Base-by-base conservation (phyloP, 495 filamentous ascomycete species). In the Acidomyces sp. region DNA sequence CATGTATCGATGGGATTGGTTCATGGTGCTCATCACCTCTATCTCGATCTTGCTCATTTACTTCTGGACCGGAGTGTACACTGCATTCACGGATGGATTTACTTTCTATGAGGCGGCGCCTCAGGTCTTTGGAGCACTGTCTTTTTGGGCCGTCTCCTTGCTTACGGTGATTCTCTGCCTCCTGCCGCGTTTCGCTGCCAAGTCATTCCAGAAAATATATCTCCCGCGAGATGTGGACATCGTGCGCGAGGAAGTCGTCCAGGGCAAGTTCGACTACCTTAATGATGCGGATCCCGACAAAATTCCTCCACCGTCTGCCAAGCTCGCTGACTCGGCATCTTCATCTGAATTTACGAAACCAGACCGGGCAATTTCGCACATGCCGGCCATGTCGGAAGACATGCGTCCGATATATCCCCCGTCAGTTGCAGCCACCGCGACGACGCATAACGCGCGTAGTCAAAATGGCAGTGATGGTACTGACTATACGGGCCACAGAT, bases 1-100 rank as follows among this genome's bases (percentile, higher is more conserved):
- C 59, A 87, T 82, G 4, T 96, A 90, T 59, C 70, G 86, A 42
- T 96, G 92, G 92, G 92, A 99, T 59, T 96, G 88, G 88, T 66
- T 96, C 52, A 84, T 87, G 48, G 52, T 82, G 10, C 65, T 94
- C 54, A 77, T 93, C 51, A 78, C 86, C 21, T 56, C 55, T 33
- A 70, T 95, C 55, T 93, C 86, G 61, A 79, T 79, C 45, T 56
- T 95, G 19, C 68, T 95, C 53, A 77, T 96, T 52, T 99, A 81
- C 71, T 80, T 93, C 63, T 99, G 90, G 92, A 95, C 92, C 17
- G 87, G 84, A 28, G 72, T 94, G 30, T 99, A 87, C 60, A 85
- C 85, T 0, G 66, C 81, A 4, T 72, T 77, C 49, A 67, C 68
- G 4, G 67, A 64, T 16, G 73, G 83, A 2, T 67, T 66, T 23